These are phyloP conservation scores for Rugonectria rugulosa DNA, from an alignment of 2,329 filamentous ascomycete species.

Conservation along the genomic window DNA sequence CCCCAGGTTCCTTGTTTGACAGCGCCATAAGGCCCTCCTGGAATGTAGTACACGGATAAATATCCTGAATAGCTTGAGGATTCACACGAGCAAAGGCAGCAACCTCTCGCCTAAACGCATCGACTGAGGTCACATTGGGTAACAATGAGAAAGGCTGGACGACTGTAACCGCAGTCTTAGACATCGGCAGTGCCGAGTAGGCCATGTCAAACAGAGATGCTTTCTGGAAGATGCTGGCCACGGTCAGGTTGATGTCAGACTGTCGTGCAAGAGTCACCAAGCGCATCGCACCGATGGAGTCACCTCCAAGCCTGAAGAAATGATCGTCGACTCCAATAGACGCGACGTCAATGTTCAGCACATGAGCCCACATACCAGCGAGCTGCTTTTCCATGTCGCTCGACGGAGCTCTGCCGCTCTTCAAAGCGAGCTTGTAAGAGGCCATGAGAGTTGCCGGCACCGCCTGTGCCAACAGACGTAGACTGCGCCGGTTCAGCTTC, in stretches of 20 bases:
- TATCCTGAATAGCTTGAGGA: background rate
- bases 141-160: constrained; percentile 25
- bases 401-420: constrained; percentile 42
- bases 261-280: constrained; percentile 40
- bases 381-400: constrained; percentile 51
- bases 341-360: constrained; percentile 43
- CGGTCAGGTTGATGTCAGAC: constrained; percentile 49
- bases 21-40: constrained; percentile 37
- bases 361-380: constrained; percentile 48
- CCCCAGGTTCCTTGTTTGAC: constrained; percentile 22
- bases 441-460: constrained; percentile 7
- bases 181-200: constrained; percentile 24
- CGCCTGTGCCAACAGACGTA: constrained; percentile 30
- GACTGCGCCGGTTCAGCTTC: constrained; percentile 36
- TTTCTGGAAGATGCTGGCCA: constrained; percentile 53
- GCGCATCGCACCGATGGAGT: constrained; percentile 54
- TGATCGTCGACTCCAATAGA: constrained; percentile 51
- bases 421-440: constrained; percentile 22
- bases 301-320: constrained; percentile 58
- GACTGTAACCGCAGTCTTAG: background rate
- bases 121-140: background rate
- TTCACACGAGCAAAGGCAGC: background rate
- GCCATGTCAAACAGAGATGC: constrained; percentile 30
- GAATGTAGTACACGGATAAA: constrained; percentile 29
- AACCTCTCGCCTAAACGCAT: background rate